These are phyloP conservation scores for Boletus smithii DNA, from an alignment of 1,284 basidiomycete species.

Conservation along the genomic window DNA sequence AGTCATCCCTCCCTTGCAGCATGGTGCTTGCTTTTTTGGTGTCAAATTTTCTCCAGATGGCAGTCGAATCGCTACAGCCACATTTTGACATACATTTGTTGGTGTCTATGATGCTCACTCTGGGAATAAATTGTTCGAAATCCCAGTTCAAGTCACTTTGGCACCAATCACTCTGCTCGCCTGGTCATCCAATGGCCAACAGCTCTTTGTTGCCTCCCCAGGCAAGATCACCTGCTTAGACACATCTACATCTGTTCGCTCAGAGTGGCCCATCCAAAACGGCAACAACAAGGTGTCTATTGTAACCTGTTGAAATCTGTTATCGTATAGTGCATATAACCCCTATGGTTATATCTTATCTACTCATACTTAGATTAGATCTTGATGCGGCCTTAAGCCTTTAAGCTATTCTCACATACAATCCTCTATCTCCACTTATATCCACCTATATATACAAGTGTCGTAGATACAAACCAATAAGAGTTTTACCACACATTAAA, in stretches of 20 bases:
- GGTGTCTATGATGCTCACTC: neutral
- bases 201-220: neutral
- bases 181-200: neutral
- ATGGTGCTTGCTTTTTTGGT: neutral
- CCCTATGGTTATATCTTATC: no score
- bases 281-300: neutral
- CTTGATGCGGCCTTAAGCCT: no score
- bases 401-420: no score
- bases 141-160: neutral
- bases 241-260: neutral
- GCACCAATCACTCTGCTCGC: neutral
- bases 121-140: neutral
- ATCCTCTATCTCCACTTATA: no score
- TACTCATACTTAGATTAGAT: no score
- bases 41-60: neutral
- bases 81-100: neutral
- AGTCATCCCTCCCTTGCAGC: neutral
- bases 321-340: no score
- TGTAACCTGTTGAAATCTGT: no score
- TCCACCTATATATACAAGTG: no score
- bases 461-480: no score
- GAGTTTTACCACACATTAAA: no score
- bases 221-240: neutral
- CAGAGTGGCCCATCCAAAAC: neutral
- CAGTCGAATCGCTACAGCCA: neutral